A percentile compares a stretch with the other conserved stretches of the same genome.
Conservation (phyloP, 2,329 filamentous ascomycete species). For the Biscogniauxia sp. region DNA sequence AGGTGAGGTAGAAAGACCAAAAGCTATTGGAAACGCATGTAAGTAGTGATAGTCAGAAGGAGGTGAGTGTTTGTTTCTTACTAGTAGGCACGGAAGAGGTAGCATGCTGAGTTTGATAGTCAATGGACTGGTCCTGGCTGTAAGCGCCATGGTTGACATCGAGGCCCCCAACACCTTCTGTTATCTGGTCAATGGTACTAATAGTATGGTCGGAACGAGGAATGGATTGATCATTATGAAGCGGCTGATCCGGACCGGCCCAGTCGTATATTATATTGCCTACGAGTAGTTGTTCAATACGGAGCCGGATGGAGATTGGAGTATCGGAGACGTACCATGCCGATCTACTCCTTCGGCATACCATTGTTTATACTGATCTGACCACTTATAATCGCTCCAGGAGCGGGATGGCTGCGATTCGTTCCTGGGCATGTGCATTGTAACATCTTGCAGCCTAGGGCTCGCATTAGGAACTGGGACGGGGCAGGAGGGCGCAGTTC, state of each 20-base stretch:
- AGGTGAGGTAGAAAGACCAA: constrained; percentile 10
- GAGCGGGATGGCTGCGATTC: constrained; percentile 24
- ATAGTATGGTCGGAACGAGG: constrained; percentile 23
- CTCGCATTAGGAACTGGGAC: constrained; percentile 21
- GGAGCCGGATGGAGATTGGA: constrained; percentile 4
- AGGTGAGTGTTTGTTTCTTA: not conserved
- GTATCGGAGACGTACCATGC: constrained; percentile 24
- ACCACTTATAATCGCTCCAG: constrained; percentile 29
- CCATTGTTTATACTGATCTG: constrained; percentile 19
- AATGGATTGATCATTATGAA: constrained; percentile 19
- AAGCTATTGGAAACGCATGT: constrained; percentile 7
- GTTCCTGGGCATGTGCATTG: constrained; percentile 27
- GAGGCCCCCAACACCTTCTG: constrained; percentile 17
- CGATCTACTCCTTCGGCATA: constrained; percentile 23
- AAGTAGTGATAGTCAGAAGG: not conserved
- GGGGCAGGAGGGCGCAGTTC: constrained; percentile 18
- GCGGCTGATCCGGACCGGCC: constrained; percentile 11
- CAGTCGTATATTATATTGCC: constrained; percentile 21
- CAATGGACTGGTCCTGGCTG: constrained; percentile 8
- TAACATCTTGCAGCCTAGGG: constrained; percentile 28
- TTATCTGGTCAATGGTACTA: constrained; percentile 18
- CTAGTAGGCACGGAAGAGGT: constrained; percentile 9
- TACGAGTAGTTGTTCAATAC: constrained; percentile 16
- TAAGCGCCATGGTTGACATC: constrained; percentile 18
- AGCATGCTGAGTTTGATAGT: constrained; percentile 13